Evolutionary conservation across 1,139 yeast species (phyloP).

Genomic region (Hyphopichia fennica): DNA sequence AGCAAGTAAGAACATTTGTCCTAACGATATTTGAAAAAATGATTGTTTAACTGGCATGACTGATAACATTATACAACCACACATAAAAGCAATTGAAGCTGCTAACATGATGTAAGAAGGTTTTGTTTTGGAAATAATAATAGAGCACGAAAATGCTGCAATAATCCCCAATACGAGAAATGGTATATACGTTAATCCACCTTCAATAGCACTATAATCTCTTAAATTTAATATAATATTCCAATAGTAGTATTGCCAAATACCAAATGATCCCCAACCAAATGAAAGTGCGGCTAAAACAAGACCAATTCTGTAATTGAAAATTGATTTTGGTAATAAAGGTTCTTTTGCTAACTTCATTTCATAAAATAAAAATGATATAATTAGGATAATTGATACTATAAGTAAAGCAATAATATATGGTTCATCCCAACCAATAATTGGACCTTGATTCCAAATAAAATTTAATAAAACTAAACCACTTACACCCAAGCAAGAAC

Average conservation of each 20-base stretch:
- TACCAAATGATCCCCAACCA: slow-evolving; percentile 63
- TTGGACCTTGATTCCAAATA: slow-evolving; percentile 57
- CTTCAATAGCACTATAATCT: slow-evolving; percentile 41
- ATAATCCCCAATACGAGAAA: slow-evolving; percentile 45
- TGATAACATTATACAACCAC: slow-evolving; percentile 49
- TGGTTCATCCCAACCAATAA: slow-evolving; percentile 48
- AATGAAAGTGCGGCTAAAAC: slow-evolving; percentile 35
- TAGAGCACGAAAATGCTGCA: slow-evolving; percentile 47
- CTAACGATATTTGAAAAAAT: slow-evolving; percentile 45
- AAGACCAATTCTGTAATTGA: slow-evolving; percentile 37
- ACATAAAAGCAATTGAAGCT: slow-evolving; percentile 46
- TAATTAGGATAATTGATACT: slow-evolving; percentile 36
- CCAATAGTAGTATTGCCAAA: slow-evolving; percentile 50
- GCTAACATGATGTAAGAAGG: slow-evolving; percentile 47
- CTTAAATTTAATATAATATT: slow-evolving; percentile 44
- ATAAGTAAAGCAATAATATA: slow-evolving; percentile 48
- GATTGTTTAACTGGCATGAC: slow-evolving; percentile 50
- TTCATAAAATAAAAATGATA: slow-evolving; percentile 32
- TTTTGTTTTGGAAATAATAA: slow-evolving; percentile 37
- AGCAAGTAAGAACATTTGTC: slow-evolving; percentile 48
- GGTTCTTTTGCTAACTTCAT: slow-evolving; percentile 31
- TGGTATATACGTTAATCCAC: slow-evolving; percentile 47
- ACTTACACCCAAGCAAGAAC: slow-evolving; percentile 45
- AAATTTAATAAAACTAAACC: slow-evolving; percentile 52
- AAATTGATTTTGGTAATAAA: slow-evolving; percentile 45